A percentile compares a stretch with the other conserved stretches of the same genome.
These are phyloP conservation scores for Solanum virginianum DNA, from an alignment of 257 asterid species.

Conservation along the genomic window DNA sequence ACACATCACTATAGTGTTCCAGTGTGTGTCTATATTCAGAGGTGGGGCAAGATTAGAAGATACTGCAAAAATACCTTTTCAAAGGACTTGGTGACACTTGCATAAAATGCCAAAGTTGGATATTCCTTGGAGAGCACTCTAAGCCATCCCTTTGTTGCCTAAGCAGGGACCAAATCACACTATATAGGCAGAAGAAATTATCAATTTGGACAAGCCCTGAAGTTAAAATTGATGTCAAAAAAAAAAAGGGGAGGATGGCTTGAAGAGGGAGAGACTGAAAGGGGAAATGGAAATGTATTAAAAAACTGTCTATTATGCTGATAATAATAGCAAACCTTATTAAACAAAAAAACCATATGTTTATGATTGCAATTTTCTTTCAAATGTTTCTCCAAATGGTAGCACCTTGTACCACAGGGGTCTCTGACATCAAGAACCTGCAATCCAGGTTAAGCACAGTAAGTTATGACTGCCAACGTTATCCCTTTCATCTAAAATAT, in stretches of 20 bases:
- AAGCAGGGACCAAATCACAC: constrained; percentile 97
- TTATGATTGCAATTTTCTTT: constrained; percentile 89
- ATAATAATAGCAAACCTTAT: constrained; percentile 42
- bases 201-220: background rate
- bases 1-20: background rate
- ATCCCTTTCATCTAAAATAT: background rate
- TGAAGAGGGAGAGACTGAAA: background rate
- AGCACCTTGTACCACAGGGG: constrained; percentile 95
- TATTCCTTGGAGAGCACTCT: constrained; percentile 72
- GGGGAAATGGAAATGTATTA: background rate
- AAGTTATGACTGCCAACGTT: background rate
- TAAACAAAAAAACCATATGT: constrained; percentile 77
- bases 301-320: background rate
- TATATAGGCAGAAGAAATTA: constrained; percentile 5
- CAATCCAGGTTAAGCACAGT: background rate
- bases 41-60: background rate
- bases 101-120: constrained; percentile 93
- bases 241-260: background rate
- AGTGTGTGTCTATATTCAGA: background rate
- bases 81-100: constrained; percentile 87
- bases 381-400: constrained; percentile 90
- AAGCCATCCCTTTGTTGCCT: constrained; percentile 90
- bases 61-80: constrained; percentile 59
- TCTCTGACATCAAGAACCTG: constrained; percentile 98
- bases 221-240: background rate